Conservation (phyloP, 805 yeast species). For the Myxozyma neotropica region DNA sequence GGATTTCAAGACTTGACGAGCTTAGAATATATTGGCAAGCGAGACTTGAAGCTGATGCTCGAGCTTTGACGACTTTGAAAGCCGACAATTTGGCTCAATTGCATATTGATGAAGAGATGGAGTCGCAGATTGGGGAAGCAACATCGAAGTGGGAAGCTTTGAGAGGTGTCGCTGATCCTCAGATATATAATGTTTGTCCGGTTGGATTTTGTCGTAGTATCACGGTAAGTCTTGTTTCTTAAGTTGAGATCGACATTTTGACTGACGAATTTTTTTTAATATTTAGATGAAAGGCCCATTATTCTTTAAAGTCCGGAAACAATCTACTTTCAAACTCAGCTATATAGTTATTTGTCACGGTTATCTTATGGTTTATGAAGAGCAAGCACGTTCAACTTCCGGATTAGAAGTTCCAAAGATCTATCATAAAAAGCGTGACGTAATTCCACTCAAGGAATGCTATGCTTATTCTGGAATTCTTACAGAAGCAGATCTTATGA, state of each 20-base stretch:
- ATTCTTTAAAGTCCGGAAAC: slow-evolving; percentile 70
- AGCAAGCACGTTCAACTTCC: slow-evolving; percentile 50
- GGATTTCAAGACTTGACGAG: slow-evolving; percentile 59
- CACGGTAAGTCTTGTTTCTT: slow-evolving; percentile 40
- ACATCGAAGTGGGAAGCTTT: slow-evolving; percentile 59
- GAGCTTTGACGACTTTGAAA: slow-evolving; percentile 45
- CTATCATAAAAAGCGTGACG: slow-evolving; percentile 55
- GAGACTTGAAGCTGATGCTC: slow-evolving; percentile 49
- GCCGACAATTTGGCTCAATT: slow-evolving; percentile 51
- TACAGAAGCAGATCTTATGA: slow-evolving; percentile 59
- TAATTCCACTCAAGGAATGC: slow-evolving; percentile 66
- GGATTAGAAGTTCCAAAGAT: slow-evolving; percentile 53
- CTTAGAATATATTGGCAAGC: slow-evolving; percentile 62
- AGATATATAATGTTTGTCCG: slow-evolving; percentile 57
- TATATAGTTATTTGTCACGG: slow-evolving; percentile 74
- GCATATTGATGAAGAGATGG: slow-evolving; percentile 58
- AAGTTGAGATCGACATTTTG: not conserved
- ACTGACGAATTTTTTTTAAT: not conserved
- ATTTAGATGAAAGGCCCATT: slow-evolving; percentile 58
- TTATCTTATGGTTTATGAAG: slow-evolving; percentile 58
- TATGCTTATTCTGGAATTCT: slow-evolving; percentile 75
- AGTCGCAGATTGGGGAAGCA: slow-evolving; percentile 53
- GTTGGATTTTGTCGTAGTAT: slow-evolving; percentile 63
- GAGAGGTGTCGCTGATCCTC: slow-evolving; percentile 56
- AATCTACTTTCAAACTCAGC: slow-evolving; percentile 62